phyloP scores from a whole-genome alignment of 2,329 filamentous ascomycete genomes.

The Pseudogymnoascus sp. region DNA sequence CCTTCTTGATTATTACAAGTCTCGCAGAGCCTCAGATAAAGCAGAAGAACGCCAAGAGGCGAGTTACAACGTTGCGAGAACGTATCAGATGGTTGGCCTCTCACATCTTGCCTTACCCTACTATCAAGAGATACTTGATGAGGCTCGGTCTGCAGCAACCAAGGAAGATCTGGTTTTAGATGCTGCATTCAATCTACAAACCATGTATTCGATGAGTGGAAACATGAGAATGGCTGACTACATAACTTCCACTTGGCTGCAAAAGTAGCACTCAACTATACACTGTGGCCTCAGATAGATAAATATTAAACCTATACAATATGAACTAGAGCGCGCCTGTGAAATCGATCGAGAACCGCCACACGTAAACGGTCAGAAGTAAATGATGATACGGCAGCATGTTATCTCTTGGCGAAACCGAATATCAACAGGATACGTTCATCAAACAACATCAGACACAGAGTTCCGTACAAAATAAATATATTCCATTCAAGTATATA shows the following conservation, averaged over 20 bases:
- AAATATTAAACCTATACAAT: neutral
- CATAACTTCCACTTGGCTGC: constrained; percentile 54
- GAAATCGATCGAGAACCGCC: neutral
- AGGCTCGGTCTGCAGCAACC: constrained; percentile 22
- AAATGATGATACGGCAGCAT: neutral
- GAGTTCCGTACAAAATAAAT: neutral
- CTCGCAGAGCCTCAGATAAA: constrained; percentile 34
- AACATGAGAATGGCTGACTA: constrained; percentile 53
- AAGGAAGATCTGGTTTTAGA: constrained; percentile 58
- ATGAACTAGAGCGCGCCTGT: neutral
- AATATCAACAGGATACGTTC: neutral
- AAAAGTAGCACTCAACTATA: constrained; percentile 30
- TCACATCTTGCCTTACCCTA: constrained; percentile 64
- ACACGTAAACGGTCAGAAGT: neutral
- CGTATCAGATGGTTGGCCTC: constrained; percentile 70
- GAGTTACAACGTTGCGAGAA: constrained; percentile 71
- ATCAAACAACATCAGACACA: neutral
- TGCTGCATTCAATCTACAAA: constrained; percentile 68
- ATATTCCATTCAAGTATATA: neutral
- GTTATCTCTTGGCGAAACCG: neutral
- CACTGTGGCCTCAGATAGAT: neutral
- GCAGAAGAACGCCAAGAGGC: constrained; percentile 60
- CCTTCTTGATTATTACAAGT: constrained; percentile 65
- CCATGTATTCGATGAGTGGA: constrained; percentile 57
- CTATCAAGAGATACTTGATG: constrained; percentile 50